Evolutionary conservation across 768 basidiomycete genomes (phyloP).

Genomic region (Crassisporium funariophilum): DNA sequence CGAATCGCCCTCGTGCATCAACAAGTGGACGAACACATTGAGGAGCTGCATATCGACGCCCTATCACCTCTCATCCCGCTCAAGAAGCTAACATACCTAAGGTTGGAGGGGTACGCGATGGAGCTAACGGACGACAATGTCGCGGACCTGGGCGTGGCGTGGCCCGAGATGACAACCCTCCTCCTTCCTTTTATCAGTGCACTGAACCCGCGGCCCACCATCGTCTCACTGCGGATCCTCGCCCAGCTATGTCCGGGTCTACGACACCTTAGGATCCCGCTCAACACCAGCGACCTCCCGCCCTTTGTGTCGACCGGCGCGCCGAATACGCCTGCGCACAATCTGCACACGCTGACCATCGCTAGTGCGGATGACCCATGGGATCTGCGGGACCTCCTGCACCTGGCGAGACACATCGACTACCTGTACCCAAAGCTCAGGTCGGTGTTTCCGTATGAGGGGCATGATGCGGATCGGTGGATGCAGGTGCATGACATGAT

Average conservation of each 20-base stretch:
- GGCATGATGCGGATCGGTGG: constrained; percentile 27
- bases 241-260: constrained; percentile 21
- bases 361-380: constrained; percentile 25
- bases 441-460: constrained; percentile 17
- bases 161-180: constrained; percentile 27
- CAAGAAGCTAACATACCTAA: constrained; percentile 21
- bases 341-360: constrained; percentile 22
- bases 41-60: constrained; percentile 15
- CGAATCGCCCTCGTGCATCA: constrained; percentile 27
- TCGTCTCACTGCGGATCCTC: constrained; percentile 21
- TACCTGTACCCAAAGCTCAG: constrained; percentile 25
- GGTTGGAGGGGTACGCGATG: constrained; percentile 29
- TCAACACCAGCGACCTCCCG: constrained; percentile 21
- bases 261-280: constrained; percentile 22
- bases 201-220: constrained; percentile 18
- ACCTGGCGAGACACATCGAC: constrained; percentile 29
- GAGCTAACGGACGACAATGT: constrained; percentile 27
- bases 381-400: constrained; percentile 25
- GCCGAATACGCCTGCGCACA: constrained; percentile 15
- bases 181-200: constrained; percentile 26
- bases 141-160: constrained; percentile 24
- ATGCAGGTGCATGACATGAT: constrained; percentile 29
- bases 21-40: constrained; percentile 13
- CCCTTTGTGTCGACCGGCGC: constrained; percentile 14
- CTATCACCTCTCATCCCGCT: constrained; percentile 26